Evolutionary conservation across 306 rosid genomes (phyloP).

Genomic region (Quercus glauca): DNA sequence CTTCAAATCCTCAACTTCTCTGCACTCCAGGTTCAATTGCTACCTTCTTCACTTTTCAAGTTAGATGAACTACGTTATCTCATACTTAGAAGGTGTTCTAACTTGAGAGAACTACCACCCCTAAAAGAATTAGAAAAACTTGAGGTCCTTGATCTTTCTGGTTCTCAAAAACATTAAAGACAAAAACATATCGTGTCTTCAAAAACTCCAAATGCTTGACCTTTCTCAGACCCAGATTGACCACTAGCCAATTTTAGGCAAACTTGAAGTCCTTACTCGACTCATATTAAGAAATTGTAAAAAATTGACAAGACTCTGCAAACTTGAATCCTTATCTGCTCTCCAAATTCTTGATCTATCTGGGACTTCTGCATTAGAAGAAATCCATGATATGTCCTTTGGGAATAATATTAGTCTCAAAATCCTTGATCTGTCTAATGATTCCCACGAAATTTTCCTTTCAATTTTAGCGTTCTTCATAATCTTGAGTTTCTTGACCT

Average conservation of each 20-base stretch:
- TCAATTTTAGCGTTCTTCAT: constrained; percentile 1
- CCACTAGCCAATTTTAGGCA: constrained; percentile 20
- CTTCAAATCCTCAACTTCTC: constrained; percentile 36
- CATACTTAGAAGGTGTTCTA: constrained; percentile 19
- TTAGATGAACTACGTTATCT: constrained; percentile 21
- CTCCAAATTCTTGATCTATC: constrained; percentile 36
- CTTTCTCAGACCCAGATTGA: constrained; percentile 26
- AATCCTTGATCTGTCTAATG: constrained; percentile 25
- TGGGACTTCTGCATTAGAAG: constrained; percentile 6
- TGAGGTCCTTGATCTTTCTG: constrained; percentile 37
- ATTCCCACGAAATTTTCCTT: constrained; percentile 16
- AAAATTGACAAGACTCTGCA: constrained; percentile 10
- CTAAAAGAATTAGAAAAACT: constrained; percentile 9
- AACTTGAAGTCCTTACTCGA: constrained; percentile 12
- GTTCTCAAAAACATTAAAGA: constrained; percentile 15
- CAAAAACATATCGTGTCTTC: neutral
- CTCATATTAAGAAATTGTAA: constrained; percentile 10
- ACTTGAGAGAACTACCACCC: constrained; percentile 19
- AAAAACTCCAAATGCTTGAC: constrained; percentile 19
- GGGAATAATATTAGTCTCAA: constrained; percentile 8
- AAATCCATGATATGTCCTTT: constrained; percentile 13
- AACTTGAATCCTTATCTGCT: neutral
- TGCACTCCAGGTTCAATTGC: constrained; percentile 6
- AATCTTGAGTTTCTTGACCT: constrained; percentile 28
- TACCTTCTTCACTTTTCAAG: constrained; percentile 30